A percentile compares a stretch with the other conserved stretches of the same genome.
Evolutionary conservation across 2,329 filamentous ascomycete genomes (phyloP).

Genomic region (Ceratocystis diversiconidia): DNA sequence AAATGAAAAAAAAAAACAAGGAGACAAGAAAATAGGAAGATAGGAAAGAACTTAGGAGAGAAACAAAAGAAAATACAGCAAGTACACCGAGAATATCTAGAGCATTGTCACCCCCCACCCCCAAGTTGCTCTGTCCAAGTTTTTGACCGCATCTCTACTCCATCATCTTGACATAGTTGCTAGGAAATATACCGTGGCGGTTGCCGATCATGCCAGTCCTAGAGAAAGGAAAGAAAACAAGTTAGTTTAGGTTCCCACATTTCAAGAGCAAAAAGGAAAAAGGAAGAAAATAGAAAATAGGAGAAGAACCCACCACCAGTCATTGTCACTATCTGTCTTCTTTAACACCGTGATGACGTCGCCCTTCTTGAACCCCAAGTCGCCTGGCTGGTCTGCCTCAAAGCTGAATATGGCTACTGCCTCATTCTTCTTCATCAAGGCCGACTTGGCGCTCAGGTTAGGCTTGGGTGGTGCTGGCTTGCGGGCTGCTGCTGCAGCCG

Average conservation of each 20-base stretch:
- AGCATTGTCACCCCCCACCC: too few relatives aligned
- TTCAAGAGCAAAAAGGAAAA: neutral
- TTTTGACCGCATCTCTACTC: slow-evolving; percentile 26
- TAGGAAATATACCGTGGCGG: slow-evolving; percentile 84
- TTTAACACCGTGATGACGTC: slow-evolving; percentile 91
- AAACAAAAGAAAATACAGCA: neutral
- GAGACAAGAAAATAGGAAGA: neutral
- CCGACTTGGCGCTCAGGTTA: slow-evolving; percentile 51
- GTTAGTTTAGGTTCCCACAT: slow-evolving; percentile 16
- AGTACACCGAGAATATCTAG: too few relatives aligned
- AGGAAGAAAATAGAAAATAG: neutral
- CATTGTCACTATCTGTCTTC: slow-evolving; percentile 81
- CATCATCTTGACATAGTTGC: slow-evolving; percentile 58
- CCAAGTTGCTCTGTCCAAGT: neutral
- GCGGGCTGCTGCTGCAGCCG: slow-evolving; percentile 34
- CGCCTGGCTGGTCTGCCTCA: slow-evolving; percentile 82
- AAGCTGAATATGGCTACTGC: slow-evolving; percentile 88
- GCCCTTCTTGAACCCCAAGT: slow-evolving; percentile 92
- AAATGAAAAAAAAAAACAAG: slow-evolving; percentile 7
- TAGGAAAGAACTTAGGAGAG: neutral
- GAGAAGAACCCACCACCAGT: slow-evolving; percentile 63
- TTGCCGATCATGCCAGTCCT: slow-evolving; percentile 82
- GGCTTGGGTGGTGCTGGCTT: slow-evolving; percentile 83
- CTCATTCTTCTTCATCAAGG: slow-evolving; percentile 53
- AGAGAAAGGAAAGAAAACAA: slow-evolving; percentile 2